These are phyloP conservation scores for Plasmodium ovale DNA, from an alignment of 169 alveolate genomes.

Conservation along the genomic window DNA sequence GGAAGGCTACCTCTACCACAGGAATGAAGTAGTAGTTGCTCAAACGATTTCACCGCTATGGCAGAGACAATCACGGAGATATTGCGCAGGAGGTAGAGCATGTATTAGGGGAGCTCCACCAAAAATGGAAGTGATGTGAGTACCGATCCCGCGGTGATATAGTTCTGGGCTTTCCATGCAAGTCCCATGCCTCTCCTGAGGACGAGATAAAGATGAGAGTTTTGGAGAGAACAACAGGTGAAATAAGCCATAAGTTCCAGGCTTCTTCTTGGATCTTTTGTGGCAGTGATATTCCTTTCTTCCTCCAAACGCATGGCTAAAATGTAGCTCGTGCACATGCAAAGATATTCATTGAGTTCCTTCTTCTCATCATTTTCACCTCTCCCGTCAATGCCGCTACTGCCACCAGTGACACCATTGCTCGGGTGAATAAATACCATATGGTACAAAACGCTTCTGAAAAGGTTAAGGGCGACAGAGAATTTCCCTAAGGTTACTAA, in stretches of 20 bases:
- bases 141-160: slow-evolving; percentile 85
- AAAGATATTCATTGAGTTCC: slow-evolving; percentile 55
- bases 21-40: neutral
- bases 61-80: neutral
- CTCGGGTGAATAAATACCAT: slow-evolving; percentile 24
- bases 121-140: neutral
- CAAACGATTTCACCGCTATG: neutral
- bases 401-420: slow-evolving; percentile 3
- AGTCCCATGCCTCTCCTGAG: slow-evolving; percentile 90
- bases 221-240: slow-evolving; percentile 87
- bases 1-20: neutral
- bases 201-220: slow-evolving; percentile 87
- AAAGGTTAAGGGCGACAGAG: slow-evolving; percentile 61
- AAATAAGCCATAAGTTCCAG: slow-evolving; percentile 89
- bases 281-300: slow-evolving; percentile 78
- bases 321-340: slow-evolving; percentile 72
- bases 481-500: slow-evolving; percentile 80
- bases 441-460: slow-evolving; percentile 68
- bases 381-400: slow-evolving; percentile 46
- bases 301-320: slow-evolving; percentile 84
- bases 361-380: slow-evolving; percentile 14
- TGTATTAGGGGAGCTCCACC: too few relatives aligned
- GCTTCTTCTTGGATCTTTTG: slow-evolving; percentile 79
- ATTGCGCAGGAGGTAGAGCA: neutral
- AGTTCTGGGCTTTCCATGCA: slow-evolving; percentile 90